Conservation (phyloP, 164 flowering plant species). For the Macadamia tetraphylla region DNA sequence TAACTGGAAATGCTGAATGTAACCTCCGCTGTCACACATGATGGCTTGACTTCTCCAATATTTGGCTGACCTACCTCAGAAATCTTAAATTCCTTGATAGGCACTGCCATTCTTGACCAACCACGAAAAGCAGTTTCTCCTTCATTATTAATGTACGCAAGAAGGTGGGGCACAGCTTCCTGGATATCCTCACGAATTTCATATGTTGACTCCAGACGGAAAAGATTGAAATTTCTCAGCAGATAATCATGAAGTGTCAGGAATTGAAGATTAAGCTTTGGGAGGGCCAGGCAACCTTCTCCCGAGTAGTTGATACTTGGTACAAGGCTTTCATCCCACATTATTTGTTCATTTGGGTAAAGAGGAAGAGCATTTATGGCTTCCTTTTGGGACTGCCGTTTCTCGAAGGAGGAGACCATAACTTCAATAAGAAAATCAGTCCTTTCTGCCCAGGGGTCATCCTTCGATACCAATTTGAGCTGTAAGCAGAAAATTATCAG, state of each 20-base stretch:
- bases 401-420: constrained; percentile 84
- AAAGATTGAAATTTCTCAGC: constrained; percentile 92
- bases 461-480: constrained; percentile 78
- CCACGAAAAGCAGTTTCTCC: constrained; percentile 98
- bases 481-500: constrained; percentile 25
- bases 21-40: constrained; percentile 89
- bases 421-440: constrained; percentile 88
- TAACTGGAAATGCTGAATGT: constrained; percentile 88
- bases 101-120: constrained; percentile 99
- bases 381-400: constrained; percentile 91
- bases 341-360: constrained; percentile 92
- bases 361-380: constrained; percentile 97
- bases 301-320: constrained; percentile 99
- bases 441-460: constrained; percentile 88
- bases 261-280: constrained; percentile 91
- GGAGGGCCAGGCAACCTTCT: constrained; percentile 99
- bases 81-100: constrained; percentile 75
- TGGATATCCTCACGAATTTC: constrained; percentile 99
- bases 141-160: constrained; percentile 83
- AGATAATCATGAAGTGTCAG: constrained; percentile 95
- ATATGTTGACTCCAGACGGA: constrained; percentile 96
- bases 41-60: constrained; percentile 95
- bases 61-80: constrained; percentile 91
- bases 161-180: constrained; percentile 96
- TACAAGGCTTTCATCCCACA: constrained; percentile 99